A percentile compares a stretch with the other conserved stretches of the same genome.
Evolutionary conservation across 768 basidiomycete genomes (phyloP).

Genomic region (Candolleomyces efflorescens): DNA sequence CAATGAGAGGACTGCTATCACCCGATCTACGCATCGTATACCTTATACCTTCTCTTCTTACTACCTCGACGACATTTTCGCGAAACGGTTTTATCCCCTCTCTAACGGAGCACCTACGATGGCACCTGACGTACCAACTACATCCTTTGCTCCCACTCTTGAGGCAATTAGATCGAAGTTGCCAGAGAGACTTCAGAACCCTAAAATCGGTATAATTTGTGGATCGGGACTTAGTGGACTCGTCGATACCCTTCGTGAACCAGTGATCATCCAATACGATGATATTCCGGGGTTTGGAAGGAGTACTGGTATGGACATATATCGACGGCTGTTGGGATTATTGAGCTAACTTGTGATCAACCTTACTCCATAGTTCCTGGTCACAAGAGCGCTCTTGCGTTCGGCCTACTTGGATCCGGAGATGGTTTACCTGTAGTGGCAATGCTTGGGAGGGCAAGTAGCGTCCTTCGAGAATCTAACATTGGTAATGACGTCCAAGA

Average conservation of each 20-base stretch:
- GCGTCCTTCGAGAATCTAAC: not conserved
- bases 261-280: conserved; percentile 59
- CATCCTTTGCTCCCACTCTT: conserved; percentile 22
- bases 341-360: not conserved
- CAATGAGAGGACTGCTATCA: too few species aligned
- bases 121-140: not conserved
- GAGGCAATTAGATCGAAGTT: conserved; percentile 27
- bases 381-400: conserved; percentile 76
- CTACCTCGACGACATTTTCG: not conserved
- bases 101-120: not conserved
- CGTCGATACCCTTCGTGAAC: conserved; percentile 53
- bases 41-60: not conserved
- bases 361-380: conserved; percentile 53
- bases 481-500: not conserved
- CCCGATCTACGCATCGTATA: not conserved
- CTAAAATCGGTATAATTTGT: conserved; percentile 79
- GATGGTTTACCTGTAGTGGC: conserved; percentile 77
- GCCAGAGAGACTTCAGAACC: conserved; percentile 35
- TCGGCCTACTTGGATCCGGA: conserved; percentile 66
- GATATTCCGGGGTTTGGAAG: conserved; percentile 68
- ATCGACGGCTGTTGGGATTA: not conserved
- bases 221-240: conserved; percentile 83
- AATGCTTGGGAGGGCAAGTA: conserved; percentile 78
- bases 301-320: conserved; percentile 59
- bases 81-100: not conserved